Evolutionary conservation across 306 rosid species (phyloP).

Genomic region (Macrotyloma uniflorum): DNA sequence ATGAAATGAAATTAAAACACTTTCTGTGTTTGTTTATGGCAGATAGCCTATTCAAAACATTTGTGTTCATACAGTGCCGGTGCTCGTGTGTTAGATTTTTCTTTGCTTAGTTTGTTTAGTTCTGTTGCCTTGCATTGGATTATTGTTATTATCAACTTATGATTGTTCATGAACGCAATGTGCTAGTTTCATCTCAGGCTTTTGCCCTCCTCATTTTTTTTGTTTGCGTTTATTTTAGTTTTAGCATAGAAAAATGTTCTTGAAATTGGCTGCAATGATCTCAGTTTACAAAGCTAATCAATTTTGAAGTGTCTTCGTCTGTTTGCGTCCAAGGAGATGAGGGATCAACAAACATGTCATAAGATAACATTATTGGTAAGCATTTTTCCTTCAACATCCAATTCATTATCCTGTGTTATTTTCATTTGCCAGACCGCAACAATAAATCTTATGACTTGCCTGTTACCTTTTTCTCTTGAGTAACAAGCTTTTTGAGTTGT

Average conservation of each 20-base stretch:
- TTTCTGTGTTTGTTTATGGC: background rate
- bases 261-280: background rate
- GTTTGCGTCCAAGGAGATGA: background rate
- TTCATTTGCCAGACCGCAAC: background rate
- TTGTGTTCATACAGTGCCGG: background rate
- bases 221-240: background rate
- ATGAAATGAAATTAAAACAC: constrained; percentile 33
- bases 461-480: background rate
- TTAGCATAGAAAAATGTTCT: background rate
- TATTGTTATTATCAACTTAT: background rate
- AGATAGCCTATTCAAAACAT: background rate
- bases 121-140: background rate
- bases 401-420: background rate
- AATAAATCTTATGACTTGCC: no score
- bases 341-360: background rate
- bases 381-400: background rate
- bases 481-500: constrained; percentile 43
- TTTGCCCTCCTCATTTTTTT: no score
- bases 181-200: background rate
- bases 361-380: background rate
- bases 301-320: background rate
- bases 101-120: background rate
- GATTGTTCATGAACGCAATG: background rate
- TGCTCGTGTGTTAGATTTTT: background rate
- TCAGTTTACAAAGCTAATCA: background rate